Evolutionary conservation across 768 basidiomycete genomes (phyloP), one percentile per base, ranked within the genome.

Genomic region (Collybia mongolica): DNA sequence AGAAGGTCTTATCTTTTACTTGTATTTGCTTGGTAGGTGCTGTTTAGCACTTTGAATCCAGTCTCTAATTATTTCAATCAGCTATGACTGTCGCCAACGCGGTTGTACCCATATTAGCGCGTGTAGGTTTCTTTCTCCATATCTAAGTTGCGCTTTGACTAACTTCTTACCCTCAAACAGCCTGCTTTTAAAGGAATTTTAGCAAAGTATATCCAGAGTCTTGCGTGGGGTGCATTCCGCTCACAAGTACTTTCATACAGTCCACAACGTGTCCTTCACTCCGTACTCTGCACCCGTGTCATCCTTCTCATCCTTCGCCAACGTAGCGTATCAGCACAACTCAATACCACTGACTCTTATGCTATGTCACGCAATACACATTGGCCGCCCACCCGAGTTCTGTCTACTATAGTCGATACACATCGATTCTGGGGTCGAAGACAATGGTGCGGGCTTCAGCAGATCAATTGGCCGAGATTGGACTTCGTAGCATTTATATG

Each of bases 221-320:
- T 19, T 19, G 17, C 12, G 9, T 18, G 28, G 20, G 20, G 23
- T 18, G n/a, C 18, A 29, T 19, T 49, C 18, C 49, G 45, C 41
- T 3, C 20, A 3, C 20, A 9, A 29, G 32, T 15, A 40, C 38
- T 22, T 20, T 18, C 6, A 11, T 32, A 5, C 32, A 75, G 72
- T 12, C 71, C 71, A 5, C 74, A 75, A 54, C 70, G 73, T 28
- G 71, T 74, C 22, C 53, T 75, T n/a, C 74, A 75, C 55, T 73
- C 72, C 12, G 60, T 75, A 11, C 57, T 75, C 36, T 73, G 71
- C 57, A 72, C 60, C 24, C 69, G 74, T 20, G 72, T 75, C 17
- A 64, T 77, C 5, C 59, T 77, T 36, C 63, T 70, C 26, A 74
- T 77, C 37, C 60, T 70, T 8, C 63, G 65, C 18, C 65, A 65